Conservation (phyloP, 352 stramenopile species). For the Hyaloperonospora brassicae region DNA sequence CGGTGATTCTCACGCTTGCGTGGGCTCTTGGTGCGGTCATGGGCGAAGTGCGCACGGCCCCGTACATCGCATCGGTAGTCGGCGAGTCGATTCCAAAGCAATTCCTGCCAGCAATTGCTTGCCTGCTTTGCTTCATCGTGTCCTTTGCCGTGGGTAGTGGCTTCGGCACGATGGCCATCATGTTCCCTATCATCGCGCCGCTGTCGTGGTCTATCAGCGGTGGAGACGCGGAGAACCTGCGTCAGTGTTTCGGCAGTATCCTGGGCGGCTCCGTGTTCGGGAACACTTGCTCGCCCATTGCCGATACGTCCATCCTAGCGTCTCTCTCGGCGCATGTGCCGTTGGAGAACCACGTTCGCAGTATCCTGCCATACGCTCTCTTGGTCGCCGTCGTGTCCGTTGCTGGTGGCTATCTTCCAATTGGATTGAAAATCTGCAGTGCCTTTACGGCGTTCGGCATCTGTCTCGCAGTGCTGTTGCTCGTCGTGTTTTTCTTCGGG, state of each 20-base stretch:
- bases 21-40: slow-evolving; percentile 86
- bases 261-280: slow-evolving; percentile 82
- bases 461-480: slow-evolving; percentile 57
- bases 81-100: slow-evolving; percentile 65
- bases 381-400: slow-evolving; percentile 65
- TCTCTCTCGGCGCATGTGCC: slow-evolving; percentile 69
- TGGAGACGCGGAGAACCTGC: slow-evolving; percentile 72
- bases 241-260: slow-evolving; percentile 84
- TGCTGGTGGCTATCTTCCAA: slow-evolving; percentile 56
- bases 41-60: slow-evolving; percentile 74
- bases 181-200: slow-evolving; percentile 87
- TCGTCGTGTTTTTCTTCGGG: slow-evolving; percentile 76
- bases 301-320: slow-evolving; percentile 89
- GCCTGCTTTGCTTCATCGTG: slow-evolving; percentile 82
- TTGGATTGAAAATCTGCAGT: slow-evolving; percentile 65
- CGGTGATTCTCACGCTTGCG: slow-evolving; percentile 83
- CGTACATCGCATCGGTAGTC: slow-evolving; percentile 74
- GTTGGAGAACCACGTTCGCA: slow-evolving; percentile 79
- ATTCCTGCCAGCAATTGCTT: slow-evolving; percentile 74
- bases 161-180: slow-evolving; percentile 90
- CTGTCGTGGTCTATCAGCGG: slow-evolving; percentile 78
- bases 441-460: slow-evolving; percentile 76
- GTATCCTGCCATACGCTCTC: slow-evolving; percentile 77
- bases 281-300: slow-evolving; percentile 88
- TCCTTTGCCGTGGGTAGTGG: slow-evolving; percentile 86